Conservation (phyloP, 306 rosid species). For the Hippophae tibetana region DNA sequence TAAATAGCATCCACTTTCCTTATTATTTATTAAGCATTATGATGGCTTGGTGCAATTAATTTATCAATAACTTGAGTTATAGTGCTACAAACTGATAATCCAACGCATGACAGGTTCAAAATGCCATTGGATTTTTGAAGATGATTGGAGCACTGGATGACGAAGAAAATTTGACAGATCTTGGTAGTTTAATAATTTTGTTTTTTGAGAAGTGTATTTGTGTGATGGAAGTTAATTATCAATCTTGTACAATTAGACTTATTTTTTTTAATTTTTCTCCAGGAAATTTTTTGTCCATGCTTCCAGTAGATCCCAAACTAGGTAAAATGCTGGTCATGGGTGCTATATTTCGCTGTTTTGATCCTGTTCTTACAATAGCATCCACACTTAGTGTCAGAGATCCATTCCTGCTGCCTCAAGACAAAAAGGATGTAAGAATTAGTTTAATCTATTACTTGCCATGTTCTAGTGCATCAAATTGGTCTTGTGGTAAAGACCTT, state of each 20-base stretch:
- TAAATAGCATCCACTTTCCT: not conserved
- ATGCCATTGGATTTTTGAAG: constrained; percentile 85
- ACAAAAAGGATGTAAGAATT: constrained; percentile 77
- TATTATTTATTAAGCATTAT: not conserved
- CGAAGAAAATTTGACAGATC: constrained; percentile 70
- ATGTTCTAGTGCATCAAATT: constrained; percentile 11
- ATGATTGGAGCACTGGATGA: constrained; percentile 91
- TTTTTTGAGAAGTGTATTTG: constrained; percentile 8
- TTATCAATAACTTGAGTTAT: not conserved
- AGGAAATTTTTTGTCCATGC: constrained; percentile 85
- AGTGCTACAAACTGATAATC: constrained; percentile 11
- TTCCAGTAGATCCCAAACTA: constrained; percentile 94
- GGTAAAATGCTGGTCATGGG: constrained; percentile 98
- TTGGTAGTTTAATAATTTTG: constrained; percentile 48
- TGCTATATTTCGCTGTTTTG: constrained; percentile 87
- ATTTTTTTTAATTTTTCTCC: constrained; percentile 25
- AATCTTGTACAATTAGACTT: constrained; percentile 5
- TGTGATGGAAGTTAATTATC: constrained; percentile 3
- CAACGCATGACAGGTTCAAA: constrained; percentile 63
- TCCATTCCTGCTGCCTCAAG: constrained; percentile 96
- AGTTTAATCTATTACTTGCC: constrained; percentile 13
- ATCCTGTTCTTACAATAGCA: constrained; percentile 90
- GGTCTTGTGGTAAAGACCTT: too few species aligned
- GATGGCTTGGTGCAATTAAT: constrained; percentile 1
- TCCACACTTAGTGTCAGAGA: constrained; percentile 95